Evolutionary conservation across 345 rosid species (phyloP), one percentile per base, ranked within the genome.

Genomic region (Anacardium occidentale): DNA sequence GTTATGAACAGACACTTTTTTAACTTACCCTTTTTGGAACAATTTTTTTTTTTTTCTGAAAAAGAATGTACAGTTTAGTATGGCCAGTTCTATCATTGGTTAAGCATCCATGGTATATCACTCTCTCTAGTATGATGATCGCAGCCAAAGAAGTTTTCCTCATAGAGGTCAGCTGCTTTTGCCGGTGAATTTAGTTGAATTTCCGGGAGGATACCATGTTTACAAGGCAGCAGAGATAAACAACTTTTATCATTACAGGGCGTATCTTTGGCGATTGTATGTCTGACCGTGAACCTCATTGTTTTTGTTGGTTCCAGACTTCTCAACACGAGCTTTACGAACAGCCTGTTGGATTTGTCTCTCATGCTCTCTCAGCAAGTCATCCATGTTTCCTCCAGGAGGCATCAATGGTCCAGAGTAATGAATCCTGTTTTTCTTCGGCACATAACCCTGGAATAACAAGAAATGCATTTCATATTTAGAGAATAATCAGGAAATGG

Each of bases 391-490:
- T 53, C 94, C 94, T 24, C 96, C 98, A 2, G 89, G 88, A 76
- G 98, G 91, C 83, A 92, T 83, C 88, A 95, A 74, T 11, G 99
- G 99, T 75, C 99, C 99, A 3, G 98, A 92, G 80, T 54, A 92
- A 60, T 92, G 89, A 65, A 89, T 86, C 80, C 89, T 90, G 80
- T 77, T 92, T 80, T 90, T 93, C 87, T 79, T 87, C 0, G 80
- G 83, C 68, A 76, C 88, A 68, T 80, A 83, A 3, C 77, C 89
- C 99, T 92, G 81, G 74, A 82, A 76, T 45, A 32, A 68, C 66
- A 76, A 29, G 42, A 69, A 76, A 50, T 18, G 10, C 62, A 62
- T 32, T 54, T 54, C 40, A 77, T 21, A 58, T 58, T 15, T 48
- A 26, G 53, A 45, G 20, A 21, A 24, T 34, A 50, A 40, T 5